These are phyloP conservation scores for Fusarium luffae DNA, from an alignment of 2,329 filamentous ascomycete genomes.

Conservation along the genomic window DNA sequence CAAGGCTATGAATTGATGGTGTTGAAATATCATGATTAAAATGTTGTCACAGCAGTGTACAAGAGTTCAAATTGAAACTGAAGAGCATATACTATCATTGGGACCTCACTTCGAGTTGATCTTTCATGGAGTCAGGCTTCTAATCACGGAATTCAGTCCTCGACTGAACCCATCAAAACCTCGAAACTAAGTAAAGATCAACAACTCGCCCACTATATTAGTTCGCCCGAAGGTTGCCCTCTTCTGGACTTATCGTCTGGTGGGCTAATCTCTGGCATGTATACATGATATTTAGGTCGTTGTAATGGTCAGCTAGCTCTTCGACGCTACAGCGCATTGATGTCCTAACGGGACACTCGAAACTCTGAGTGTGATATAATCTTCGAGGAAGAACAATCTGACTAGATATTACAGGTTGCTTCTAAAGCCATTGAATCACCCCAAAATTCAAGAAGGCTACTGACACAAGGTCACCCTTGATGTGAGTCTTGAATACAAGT, in stretches of 20 bases:
- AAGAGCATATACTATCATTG: not conserved
- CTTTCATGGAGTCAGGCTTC: not conserved
- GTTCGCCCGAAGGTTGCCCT: not conserved
- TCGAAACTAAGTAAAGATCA: not conserved
- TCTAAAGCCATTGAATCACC: not conserved
- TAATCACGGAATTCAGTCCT: not conserved
- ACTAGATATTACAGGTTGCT: not conserved
- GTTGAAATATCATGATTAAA: conserved; percentile 7
- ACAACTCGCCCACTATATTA: not conserved
- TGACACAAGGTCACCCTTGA: not conserved
- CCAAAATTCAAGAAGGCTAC: not conserved
- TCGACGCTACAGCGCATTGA: not conserved
- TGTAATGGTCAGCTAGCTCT: not conserved
- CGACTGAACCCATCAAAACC: not conserved
- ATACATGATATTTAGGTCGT: not conserved
- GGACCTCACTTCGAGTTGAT: not conserved
- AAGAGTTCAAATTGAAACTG: not conserved
- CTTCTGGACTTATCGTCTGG: not conserved
- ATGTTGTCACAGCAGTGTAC: not conserved
- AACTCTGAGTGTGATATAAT: not conserved
- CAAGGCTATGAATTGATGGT: conserved; percentile 27
- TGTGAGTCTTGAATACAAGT: not conserved
- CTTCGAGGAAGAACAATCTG: not conserved
- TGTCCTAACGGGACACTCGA: not conserved
- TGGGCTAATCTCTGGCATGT: not conserved